Evolutionary conservation across 1,284 basidiomycete genomes (phyloP).

Genomic region (Trichosporon sp.): DNA sequence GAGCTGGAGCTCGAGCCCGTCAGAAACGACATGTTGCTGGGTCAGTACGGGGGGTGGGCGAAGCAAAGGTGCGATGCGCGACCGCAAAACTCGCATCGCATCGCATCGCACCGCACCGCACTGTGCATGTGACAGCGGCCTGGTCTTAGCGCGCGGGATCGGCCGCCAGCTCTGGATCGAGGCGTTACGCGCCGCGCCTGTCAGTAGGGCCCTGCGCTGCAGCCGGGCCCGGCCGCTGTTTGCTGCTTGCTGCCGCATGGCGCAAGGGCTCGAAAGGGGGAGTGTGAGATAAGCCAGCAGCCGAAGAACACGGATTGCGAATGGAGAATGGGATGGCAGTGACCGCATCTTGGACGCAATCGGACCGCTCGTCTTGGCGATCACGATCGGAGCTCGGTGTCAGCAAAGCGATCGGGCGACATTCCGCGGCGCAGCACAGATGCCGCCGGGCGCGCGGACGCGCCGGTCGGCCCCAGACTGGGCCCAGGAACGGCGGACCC

Average conservation of each 20-base stretch:
- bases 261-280: not conserved
- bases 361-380: not conserved
- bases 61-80: not conserved
- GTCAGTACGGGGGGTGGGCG: not conserved
- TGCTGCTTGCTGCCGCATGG: too few species aligned
- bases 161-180: not conserved
- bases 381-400: not conserved
- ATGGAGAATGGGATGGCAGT: not conserved
- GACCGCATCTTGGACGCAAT: not conserved
- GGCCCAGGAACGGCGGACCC: not conserved
- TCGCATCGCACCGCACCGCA: not conserved
- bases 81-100: not conserved
- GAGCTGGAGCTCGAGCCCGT: not conserved
- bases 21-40: not conserved
- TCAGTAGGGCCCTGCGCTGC: not conserved
- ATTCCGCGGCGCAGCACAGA: not conserved
- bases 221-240: not conserved
- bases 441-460: not conserved
- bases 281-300: not conserved
- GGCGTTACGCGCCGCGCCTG: not conserved
- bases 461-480: not conserved
- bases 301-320: not conserved
- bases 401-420: not conserved
- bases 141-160: not conserved
- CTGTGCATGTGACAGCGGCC: not conserved